Conservation (phyloP, 768 basidiomycete genomes). For the Macrocybe gigantea region DNA sequence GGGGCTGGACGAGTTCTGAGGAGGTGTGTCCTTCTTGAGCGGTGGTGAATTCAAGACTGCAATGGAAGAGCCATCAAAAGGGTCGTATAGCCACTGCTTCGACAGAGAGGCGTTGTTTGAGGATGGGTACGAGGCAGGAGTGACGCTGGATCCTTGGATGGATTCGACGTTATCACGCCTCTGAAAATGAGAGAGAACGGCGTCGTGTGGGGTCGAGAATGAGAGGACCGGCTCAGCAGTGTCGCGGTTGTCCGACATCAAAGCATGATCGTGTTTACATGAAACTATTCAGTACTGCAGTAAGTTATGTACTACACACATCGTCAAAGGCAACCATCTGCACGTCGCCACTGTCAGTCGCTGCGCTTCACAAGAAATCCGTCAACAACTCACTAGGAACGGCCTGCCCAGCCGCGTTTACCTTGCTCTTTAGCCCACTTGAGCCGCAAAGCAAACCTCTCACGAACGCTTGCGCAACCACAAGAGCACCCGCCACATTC, state of each 20-base stretch:
- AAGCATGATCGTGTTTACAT: too few species aligned
- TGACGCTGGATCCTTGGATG: neutral
- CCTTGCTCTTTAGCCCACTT: constrained; percentile 24
- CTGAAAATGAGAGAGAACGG: constrained; percentile 44
- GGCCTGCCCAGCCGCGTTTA: constrained; percentile 29
- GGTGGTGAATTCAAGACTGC: constrained; percentile 26
- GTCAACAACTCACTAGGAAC: constrained; percentile 26
- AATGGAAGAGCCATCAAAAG: constrained; percentile 39
- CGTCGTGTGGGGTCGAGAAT: constrained; percentile 57
- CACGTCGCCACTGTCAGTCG: too few species aligned
- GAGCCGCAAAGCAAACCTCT: constrained; percentile 35
- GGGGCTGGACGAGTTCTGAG: neutral
- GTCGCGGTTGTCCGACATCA: too few species aligned
- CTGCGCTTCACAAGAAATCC: neutral
- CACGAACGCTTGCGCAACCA: constrained; percentile 43
- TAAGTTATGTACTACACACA: neutral
- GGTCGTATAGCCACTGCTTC: constrained; percentile 29
- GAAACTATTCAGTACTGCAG: neutral
- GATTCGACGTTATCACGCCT: constrained; percentile 1
- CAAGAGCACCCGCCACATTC: constrained; percentile 33
- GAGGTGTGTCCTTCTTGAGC: constrained; percentile 3
- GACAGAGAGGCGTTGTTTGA: constrained; percentile 2
- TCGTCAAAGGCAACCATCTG: neutral
- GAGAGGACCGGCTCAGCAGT: too few species aligned
- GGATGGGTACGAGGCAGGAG: constrained; percentile 1